Conservation (phyloP, 352 stramenopile species). For the Thraustochytrium striatum region DNA sequence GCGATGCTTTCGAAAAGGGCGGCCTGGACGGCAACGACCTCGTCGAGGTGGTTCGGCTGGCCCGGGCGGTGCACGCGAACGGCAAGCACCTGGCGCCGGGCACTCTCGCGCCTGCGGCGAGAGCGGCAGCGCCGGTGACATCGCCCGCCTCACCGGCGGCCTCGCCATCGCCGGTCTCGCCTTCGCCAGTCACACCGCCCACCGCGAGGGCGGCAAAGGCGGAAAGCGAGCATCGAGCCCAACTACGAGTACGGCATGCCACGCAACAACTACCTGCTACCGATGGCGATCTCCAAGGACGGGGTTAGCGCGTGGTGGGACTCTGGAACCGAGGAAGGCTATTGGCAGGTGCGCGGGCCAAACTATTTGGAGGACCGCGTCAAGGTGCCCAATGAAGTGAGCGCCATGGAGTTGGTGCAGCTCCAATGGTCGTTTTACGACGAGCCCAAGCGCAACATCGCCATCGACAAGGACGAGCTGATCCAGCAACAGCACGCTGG, state of each 20-base stretch:
- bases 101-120: too few relatives aligned
- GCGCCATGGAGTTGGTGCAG: slow-evolving; percentile 48
- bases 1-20: too few relatives aligned
- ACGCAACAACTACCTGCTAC: slow-evolving; percentile 18
- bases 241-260: slow-evolving; percentile 40
- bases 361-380: slow-evolving; percentile 80
- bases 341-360: slow-evolving; percentile 62
- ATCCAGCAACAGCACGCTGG: slow-evolving; percentile 62
- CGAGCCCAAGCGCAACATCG: slow-evolving; percentile 67
- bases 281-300: slow-evolving; percentile 33
- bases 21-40: too few relatives aligned
- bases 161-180: too few relatives aligned
- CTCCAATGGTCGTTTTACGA: slow-evolving; percentile 51
- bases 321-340: slow-evolving; percentile 34
- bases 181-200: too few relatives aligned
- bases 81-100: too few relatives aligned
- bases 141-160: too few relatives aligned
- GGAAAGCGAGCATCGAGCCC: neutral
- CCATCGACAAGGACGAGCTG: slow-evolving; percentile 64
- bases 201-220: neutral
- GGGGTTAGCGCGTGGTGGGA: slow-evolving; percentile 31
- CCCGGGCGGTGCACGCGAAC: too few relatives aligned
- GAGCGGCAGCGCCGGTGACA: too few relatives aligned
- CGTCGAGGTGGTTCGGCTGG: too few relatives aligned
- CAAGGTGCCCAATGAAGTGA: slow-evolving; percentile 64